Base-by-base conservation (phyloP, 163 green algal species). In the Coccomyxa subellipsoidea region DNA sequence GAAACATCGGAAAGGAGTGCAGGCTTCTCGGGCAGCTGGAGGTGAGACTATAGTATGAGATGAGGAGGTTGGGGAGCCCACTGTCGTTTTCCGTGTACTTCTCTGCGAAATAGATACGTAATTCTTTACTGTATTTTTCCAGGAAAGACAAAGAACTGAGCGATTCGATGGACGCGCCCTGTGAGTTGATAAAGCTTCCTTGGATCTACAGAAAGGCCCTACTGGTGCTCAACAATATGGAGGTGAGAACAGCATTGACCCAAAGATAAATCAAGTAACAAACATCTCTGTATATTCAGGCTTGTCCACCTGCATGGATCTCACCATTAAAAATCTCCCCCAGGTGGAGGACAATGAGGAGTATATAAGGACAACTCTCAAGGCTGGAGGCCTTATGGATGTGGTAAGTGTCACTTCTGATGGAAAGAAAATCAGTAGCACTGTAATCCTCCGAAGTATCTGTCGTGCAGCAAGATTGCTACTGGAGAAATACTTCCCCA, bases 311-410 rank as follows among this genome's bases (percentile, higher is more conserved):
- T n/a, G n/a, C n/a, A n/a, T n/a, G n/a, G n/a, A n/a, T n/a, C n/a
- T n/a, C n/a, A n/a, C n/a, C n/a, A n/a, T n/a, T n/a, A n/a, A n/a
- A n/a, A n/a, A n/a, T n/a, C n/a, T n/a, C n/a, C n/a, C 47, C 9
- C 78, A 88, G 85, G 9, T 89, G 29, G 78, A 87, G 77, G 85
- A 91, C 75, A 80, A 36, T 0, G 54, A 76, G 0, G 37, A 72
- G 35, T 38, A 69, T 32, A 90, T 92, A 69, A 36, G 39, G 0
- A 89, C 84, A 6, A 82, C 75, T 8, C 32, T 90, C 8, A 92
- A 92, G 80, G 88, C 86, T 29, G 88, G 86, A 7, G 88, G 88
- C 37, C 31, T 92, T 21, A 80, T 92, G 84, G 88, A 92, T 53
- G 77, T 92, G 79, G 77, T 88, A 18, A 87, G 66, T 34, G n/a